phyloP scores from a whole-genome alignment of 2,329 filamentous ascomycete genomes.

The Neopestalotiopsis sp. region DNA sequence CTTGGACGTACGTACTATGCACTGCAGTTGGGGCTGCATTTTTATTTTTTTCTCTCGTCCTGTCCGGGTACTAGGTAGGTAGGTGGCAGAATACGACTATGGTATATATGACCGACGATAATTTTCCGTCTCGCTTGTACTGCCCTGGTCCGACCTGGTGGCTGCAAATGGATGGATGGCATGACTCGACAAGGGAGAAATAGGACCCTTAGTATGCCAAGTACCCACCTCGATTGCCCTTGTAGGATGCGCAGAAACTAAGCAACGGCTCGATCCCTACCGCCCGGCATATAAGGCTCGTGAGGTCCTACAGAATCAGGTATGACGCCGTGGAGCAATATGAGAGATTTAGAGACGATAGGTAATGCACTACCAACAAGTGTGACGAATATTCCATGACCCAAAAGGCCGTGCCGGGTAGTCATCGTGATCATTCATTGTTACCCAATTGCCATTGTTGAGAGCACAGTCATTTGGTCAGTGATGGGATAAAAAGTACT shows the following conservation, averaged over 20 bases:
- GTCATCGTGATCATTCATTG: not conserved
- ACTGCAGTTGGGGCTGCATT: too few species aligned
- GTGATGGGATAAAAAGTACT: not conserved
- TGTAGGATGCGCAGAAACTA: not conserved
- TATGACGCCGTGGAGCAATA: not conserved
- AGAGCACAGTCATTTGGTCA: not conserved
- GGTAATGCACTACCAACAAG: not conserved
- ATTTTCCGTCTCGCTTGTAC: conserved; percentile 11
- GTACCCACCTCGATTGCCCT: not conserved
- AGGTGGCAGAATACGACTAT: not conserved
- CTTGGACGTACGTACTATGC: too few species aligned
- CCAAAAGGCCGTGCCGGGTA: not conserved
- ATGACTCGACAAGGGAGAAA: conserved; percentile 9
- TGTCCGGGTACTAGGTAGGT: not conserved
- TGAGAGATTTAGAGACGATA: not conserved
- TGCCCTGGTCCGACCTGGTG: not conserved
- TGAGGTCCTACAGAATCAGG: not conserved
- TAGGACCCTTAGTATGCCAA: conserved; percentile 7
- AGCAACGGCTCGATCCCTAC: conserved; percentile 4
- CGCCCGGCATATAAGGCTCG: not conserved
- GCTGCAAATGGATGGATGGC: not conserved
- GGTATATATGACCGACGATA: not conserved
- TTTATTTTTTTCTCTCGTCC: not conserved
- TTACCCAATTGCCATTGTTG: not conserved
- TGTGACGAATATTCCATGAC: not conserved